Evolutionary conservation across 2,329 filamentous ascomycete genomes (phyloP).

Genomic region (Cordyceps pruinosa): DNA sequence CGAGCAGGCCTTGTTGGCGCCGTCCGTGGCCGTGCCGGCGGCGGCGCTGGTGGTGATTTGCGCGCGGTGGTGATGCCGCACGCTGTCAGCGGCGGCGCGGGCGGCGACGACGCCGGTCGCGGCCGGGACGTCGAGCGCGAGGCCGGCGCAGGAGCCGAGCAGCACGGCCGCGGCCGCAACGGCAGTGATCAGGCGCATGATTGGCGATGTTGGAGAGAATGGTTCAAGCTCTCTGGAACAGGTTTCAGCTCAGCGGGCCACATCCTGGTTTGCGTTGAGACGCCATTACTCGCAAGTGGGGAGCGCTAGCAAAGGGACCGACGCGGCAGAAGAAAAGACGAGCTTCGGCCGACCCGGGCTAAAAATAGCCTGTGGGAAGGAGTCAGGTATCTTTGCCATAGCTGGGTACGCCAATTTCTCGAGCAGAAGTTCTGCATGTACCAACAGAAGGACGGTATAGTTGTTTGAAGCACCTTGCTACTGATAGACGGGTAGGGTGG

Average conservation of each 20-base stretch:
- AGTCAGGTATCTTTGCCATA: neutral
- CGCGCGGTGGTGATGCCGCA: neutral
- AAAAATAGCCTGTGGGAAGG: neutral
- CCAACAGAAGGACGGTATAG: too few relatives aligned
- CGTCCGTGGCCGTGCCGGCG: neutral
- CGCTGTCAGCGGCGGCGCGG: too few relatives aligned
- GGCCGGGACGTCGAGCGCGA: neutral
- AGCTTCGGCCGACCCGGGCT: neutral
- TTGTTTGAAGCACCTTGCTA: too few relatives aligned
- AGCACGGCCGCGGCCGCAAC: neutral
- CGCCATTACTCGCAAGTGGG: slow-evolving; percentile 8
- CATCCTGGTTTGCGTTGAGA: neutral
- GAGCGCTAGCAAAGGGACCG: slow-evolving; percentile 5
- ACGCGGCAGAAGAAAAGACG: neutral
- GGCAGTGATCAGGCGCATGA: neutral
- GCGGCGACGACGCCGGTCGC: neutral
- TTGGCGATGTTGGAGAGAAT: neutral
- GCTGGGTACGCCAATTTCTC: too few relatives aligned
- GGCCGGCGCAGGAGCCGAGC: neutral
- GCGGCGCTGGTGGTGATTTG: neutral
- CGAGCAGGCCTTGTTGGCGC: slow-evolving; percentile 6
- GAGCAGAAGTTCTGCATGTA: neutral
- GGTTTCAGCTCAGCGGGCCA: neutral
- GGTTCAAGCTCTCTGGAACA: neutral
- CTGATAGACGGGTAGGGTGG: too few relatives aligned